Conservation (phyloP, 2,329 filamentous ascomycete species). For the Alternaria conjuncta region DNA sequence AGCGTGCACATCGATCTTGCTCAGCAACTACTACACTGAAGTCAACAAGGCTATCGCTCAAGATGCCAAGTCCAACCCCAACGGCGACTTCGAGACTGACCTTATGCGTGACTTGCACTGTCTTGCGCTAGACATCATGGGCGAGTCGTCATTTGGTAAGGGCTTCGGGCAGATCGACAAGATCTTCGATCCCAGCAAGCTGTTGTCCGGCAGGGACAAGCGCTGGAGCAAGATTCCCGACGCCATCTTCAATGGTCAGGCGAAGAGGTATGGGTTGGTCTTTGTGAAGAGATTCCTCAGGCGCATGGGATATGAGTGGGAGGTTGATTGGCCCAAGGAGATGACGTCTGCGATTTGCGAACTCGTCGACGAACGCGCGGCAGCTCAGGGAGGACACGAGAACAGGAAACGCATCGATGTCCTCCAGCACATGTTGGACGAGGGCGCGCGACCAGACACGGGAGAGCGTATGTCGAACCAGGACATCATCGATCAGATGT, state of each 20-base stretch:
- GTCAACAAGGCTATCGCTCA: background rate
- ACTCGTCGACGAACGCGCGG: conserved; percentile 1
- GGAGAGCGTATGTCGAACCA: conserved; percentile 2
- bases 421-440: conserved; percentile 2
- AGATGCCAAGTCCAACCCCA: background rate
- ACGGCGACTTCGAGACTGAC: background rate
- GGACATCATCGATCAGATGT: conserved; percentile 2
- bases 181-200: conserved; percentile 1
- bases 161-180: conserved; percentile 4
- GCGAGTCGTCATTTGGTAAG: conserved; percentile 1
- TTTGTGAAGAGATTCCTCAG: background rate
- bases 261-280: background rate
- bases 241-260: background rate
- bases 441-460: conserved; percentile 2
- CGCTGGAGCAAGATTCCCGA: background rate
- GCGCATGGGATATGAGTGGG: background rate
- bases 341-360: conserved; percentile 5
- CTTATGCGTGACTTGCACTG: conserved; percentile 2
- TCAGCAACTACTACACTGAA: conserved; percentile 1
- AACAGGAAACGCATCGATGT: background rate
- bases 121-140: conserved; percentile 4
- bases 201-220: background rate
- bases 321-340: conserved; percentile 5
- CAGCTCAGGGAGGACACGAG: background rate
- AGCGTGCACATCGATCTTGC: background rate